Conservation (phyloP, 2,329 filamentous ascomycete genomes). For the Apiospora sp. region DNA sequence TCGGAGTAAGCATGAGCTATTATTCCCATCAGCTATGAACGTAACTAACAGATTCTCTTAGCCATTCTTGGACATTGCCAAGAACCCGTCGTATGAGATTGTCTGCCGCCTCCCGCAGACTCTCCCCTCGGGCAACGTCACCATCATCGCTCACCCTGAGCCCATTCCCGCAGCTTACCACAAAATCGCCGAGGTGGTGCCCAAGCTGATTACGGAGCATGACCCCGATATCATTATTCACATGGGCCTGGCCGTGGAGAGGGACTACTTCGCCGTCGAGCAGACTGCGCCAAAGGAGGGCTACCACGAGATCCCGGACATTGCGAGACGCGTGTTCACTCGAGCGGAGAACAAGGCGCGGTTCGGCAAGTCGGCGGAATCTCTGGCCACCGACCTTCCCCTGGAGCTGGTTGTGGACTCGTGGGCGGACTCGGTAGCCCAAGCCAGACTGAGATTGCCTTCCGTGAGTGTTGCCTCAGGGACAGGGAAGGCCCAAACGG, state of each 20-base stretch:
- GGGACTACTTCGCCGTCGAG: slow-evolving; percentile 25
- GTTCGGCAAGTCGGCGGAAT: slow-evolving; percentile 10
- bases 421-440: slow-evolving; percentile 18
- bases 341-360: slow-evolving; percentile 15
- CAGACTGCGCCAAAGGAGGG: slow-evolving; percentile 19
- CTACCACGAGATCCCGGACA: slow-evolving; percentile 24
- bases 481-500: background rate
- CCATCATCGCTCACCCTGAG: slow-evolving; percentile 23
- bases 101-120: slow-evolving; percentile 14
- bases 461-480: background rate
- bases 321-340: slow-evolving; percentile 8
- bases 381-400: slow-evolving; percentile 7
- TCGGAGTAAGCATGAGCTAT: background rate
- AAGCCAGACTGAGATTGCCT: background rate
- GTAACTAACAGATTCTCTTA: background rate
- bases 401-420: background rate
- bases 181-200: slow-evolving; percentile 14
- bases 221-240: slow-evolving; percentile 25
- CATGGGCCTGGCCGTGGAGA: slow-evolving; percentile 24
- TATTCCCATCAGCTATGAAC: background rate
- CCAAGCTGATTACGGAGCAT: slow-evolving; percentile 19
- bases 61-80: slow-evolving; percentile 4
- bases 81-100: slow-evolving; percentile 24
- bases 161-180: slow-evolving; percentile 13
- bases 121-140: background rate